phyloP scores from a whole-genome alignment of 768 basidiomycete genomes.

The Lentinula guzmanii region DNA sequence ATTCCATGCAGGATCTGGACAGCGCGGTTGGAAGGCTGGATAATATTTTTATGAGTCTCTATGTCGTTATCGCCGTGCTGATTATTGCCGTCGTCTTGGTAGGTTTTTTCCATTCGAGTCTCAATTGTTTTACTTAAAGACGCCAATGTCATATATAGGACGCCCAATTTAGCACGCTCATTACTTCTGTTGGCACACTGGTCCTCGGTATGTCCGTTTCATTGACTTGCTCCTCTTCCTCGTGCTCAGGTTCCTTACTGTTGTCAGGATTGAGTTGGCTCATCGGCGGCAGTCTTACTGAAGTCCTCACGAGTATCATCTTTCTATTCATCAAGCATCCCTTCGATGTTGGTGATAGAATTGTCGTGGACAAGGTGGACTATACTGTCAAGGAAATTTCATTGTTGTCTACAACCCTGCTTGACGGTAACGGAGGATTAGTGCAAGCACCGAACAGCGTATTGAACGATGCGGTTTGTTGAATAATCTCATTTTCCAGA shows the following conservation, averaged over 20 bases:
- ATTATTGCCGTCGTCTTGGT: constrained; percentile 81
- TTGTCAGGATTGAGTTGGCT: constrained; percentile 74
- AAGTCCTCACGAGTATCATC: constrained; percentile 80
- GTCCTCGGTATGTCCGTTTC: constrained; percentile 33
- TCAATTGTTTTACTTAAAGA: neutral
- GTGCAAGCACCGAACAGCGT: constrained; percentile 72
- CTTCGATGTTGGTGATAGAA: constrained; percentile 76
- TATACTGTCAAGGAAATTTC: constrained; percentile 89
- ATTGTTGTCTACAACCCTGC: constrained; percentile 70
- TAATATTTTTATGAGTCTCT: constrained; percentile 81
- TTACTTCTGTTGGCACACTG: constrained; percentile 68
- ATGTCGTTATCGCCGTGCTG: constrained; percentile 62
- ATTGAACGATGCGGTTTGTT: constrained; percentile 47
- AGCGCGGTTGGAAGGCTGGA: constrained; percentile 84
- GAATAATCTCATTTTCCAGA: neutral
- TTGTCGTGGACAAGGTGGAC: constrained; percentile 42
- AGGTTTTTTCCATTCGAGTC: constrained; percentile 20
- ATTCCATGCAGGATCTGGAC: constrained; percentile 86
- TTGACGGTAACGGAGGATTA: constrained; percentile 49
- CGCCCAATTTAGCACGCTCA: constrained; percentile 64
- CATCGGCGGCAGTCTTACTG: constrained; percentile 74
- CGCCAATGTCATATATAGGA: constrained; percentile 40
- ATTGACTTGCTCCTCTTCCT: constrained; percentile 5
- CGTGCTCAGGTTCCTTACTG: constrained; percentile 6
- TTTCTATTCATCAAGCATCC: constrained; percentile 89